A percentile compares a stretch with the other conserved stretches of the same genome.
phyloP scores from a whole-genome alignment of 2,329 filamentous ascomycete genomes.

The Colletotrichum musae region DNA sequence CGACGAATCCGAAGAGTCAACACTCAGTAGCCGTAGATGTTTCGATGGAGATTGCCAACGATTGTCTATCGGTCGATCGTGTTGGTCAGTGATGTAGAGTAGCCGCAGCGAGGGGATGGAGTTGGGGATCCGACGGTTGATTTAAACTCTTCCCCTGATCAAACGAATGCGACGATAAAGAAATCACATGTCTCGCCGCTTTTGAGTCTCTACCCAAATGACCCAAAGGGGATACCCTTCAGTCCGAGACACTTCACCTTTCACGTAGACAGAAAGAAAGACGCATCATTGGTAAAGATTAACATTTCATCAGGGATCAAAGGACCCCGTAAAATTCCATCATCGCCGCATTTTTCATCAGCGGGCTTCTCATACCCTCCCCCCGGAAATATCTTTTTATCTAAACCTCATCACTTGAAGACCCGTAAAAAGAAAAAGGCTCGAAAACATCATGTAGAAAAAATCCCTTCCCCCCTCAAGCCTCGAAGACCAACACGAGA shows the following conservation, averaged over 20 bases:
- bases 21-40: too few relatives aligned
- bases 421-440: slow-evolving; percentile 2
- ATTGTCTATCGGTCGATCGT: neutral
- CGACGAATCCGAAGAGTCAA: too few relatives aligned
- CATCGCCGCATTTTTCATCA: too few relatives aligned
- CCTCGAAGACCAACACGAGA: slow-evolving; percentile 77
- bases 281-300: neutral
- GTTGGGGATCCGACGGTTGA: neutral
- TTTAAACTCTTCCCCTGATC: neutral
- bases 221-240: too few relatives aligned
- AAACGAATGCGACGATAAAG: slow-evolving; percentile 3
- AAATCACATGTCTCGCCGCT: slow-evolving; percentile 4
- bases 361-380: too few relatives aligned
- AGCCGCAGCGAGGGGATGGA: neutral
- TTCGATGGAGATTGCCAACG: neutral
- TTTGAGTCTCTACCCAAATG: neutral
- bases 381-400: neutral
- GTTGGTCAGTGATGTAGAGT: too few relatives aligned
- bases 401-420: slow-evolving; percentile 25
- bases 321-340: neutral
- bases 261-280: neutral
- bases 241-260: neutral
- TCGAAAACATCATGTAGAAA: neutral
- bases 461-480: slow-evolving; percentile 48
- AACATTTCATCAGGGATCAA: neutral